phyloP scores from a whole-genome alignment of 2,329 filamentous ascomycete species.

The Sporothrix euskadiensis region DNA sequence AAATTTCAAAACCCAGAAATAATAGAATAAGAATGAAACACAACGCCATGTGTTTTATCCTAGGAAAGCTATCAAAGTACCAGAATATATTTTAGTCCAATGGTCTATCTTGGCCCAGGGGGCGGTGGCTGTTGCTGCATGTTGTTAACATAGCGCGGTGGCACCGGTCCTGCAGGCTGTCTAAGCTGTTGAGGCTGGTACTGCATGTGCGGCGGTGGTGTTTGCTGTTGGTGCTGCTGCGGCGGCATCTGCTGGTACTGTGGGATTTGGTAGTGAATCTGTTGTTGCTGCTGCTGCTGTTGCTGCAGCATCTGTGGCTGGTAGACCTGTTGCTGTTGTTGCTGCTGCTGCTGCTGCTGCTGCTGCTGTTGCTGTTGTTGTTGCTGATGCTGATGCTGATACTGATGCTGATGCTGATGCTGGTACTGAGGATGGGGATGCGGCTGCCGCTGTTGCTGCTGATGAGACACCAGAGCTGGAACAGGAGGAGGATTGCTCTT shows the following conservation, averaged over 20 bases:
- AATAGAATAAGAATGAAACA: neutral
- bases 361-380: slow-evolving; percentile 32
- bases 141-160: slow-evolving; percentile 17
- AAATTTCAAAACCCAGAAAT: neutral
- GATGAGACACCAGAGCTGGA: slow-evolving; percentile 37
- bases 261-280: slow-evolving; percentile 6
- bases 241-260: slow-evolving; percentile 17
- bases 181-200: slow-evolving; percentile 27
- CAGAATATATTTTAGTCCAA: neutral
- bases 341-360: slow-evolving; percentile 32
- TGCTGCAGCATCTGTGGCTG: neutral
- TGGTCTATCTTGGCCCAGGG: neutral
- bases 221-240: slow-evolving; percentile 11
- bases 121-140: slow-evolving; percentile 24
- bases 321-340: slow-evolving; percentile 31
- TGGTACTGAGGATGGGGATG: slow-evolving; percentile 34
- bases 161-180: slow-evolving; percentile 19
- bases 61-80: neutral
- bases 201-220: slow-evolving; percentile 22
- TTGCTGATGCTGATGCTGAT: slow-evolving; percentile 34
- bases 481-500: neutral
- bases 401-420: slow-evolving; percentile 34
- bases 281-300: slow-evolving; percentile 28
- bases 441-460: slow-evolving; percentile 41
- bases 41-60: neutral